A percentile compares a stretch with the other conserved stretches of the same genome.
Conservation (phyloP, 106 monocot species). For the Allium cepa region DNA sequence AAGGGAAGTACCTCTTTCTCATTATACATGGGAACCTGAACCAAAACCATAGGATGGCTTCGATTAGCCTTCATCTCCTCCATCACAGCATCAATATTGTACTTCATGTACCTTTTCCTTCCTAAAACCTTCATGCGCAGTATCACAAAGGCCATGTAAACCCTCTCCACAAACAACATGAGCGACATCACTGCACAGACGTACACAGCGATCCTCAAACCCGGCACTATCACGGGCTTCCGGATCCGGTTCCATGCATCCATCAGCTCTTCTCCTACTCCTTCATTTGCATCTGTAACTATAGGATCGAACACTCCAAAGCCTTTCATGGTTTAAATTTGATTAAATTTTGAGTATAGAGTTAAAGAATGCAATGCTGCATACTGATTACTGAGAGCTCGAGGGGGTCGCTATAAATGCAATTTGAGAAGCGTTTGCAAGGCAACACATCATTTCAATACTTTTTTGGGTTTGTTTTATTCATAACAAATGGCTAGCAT, state of each 20-base stretch:
- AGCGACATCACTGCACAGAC: constrained; percentile 22
- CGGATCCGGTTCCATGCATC: not conserved
- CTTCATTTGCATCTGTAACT: not conserved
- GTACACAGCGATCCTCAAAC: not conserved
- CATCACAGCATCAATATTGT: constrained; percentile 26
- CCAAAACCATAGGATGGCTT: constrained; percentile 39
- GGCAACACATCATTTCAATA: no score
- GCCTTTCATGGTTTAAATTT: not conserved
- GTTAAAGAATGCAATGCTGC: not conserved
- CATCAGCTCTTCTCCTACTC: not conserved
- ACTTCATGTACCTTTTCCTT: constrained; percentile 37
- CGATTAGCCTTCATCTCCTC: constrained; percentile 22
- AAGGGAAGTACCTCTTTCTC: constrained; percentile 41
- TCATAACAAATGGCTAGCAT: not conserved
- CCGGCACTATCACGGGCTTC: constrained; percentile 2
- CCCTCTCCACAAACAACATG: constrained; percentile 48
- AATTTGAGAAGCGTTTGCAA: not conserved
- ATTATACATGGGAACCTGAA: constrained; percentile 66
- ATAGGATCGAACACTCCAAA: not conserved
- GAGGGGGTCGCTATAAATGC: not conserved
- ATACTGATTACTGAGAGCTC: not conserved
- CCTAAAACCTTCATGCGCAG: constrained; percentile 30
- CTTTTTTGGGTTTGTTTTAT: no score
- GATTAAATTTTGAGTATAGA: not conserved
- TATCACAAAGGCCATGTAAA: constrained; percentile 56